Conservation (phyloP, 352 stramenopile genomes). For the Phytophthora tubulina region DNA sequence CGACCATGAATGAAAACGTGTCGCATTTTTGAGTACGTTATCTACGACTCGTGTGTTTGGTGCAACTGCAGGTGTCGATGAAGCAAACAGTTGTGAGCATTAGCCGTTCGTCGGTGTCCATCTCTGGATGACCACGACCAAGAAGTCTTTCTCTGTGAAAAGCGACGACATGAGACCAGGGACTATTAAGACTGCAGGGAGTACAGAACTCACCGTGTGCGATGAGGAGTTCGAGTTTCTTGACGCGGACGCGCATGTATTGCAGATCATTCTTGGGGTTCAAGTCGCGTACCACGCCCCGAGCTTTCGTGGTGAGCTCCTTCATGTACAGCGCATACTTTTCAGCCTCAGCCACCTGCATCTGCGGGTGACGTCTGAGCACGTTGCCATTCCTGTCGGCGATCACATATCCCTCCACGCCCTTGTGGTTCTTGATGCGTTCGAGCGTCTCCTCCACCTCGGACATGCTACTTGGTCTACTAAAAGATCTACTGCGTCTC, state of each 20-base stretch:
- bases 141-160: conserved; percentile 89
- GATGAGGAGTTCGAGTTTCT: conserved; percentile 94
- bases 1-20: conserved; percentile 19
- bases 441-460: conserved; percentile 96
- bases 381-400: conserved; percentile 92
- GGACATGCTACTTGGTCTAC: conserved; percentile 57
- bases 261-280: conserved; percentile 96
- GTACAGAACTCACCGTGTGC: conserved; percentile 76
- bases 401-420: conserved; percentile 96
- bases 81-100: not conserved
- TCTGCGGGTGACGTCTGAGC: conserved; percentile 90
- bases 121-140: conserved; percentile 95
- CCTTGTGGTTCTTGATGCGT: conserved; percentile 95
- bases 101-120: conserved; percentile 77
- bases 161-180: conserved; percentile 2
- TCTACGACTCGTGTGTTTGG: conserved; percentile 16
- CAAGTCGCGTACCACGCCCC: conserved; percentile 93
- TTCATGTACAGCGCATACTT: conserved; percentile 94
- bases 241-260: conserved; percentile 94
- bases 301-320: conserved; percentile 90
- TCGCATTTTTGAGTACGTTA: conserved; percentile 22
- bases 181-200: not conserved
- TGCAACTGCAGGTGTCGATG: conserved; percentile 1
- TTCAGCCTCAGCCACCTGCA: conserved; percentile 92
- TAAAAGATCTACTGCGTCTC: conserved; percentile 26